Base-by-base conservation (phyloP, 176 grass and related monocot genomes). In the Stipa capillata region DNA sequence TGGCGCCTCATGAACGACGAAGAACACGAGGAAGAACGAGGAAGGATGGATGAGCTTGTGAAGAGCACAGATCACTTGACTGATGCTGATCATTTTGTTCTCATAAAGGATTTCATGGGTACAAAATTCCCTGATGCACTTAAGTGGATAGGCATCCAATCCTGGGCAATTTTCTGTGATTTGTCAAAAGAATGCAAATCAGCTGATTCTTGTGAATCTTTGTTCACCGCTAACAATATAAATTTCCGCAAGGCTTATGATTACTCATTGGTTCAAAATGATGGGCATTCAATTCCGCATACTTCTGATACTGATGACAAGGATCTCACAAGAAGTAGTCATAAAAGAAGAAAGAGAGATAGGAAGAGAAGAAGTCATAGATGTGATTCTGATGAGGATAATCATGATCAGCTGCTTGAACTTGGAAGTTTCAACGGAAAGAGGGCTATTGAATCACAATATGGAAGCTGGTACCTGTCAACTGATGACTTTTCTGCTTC, bases 401-500 rank as follows among this genome's bases (percentile, higher is more conserved):
- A 65, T 75, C 44, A 77, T 28, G 89, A 89, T 74, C 60, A 92
- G 62, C 74, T 90, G 65, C 72, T 90, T 62, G 87, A 89, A 82
- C 60, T 93, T 78, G 72, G 83, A 84, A 64, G 6, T 52, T 82
- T 70, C 36, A 80, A 84, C 34, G 42, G 41, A 55, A 42, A 39
- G 57, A 70, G 74, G 12, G 8, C 21, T 27, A 69, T 77, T 72
- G 66, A 83, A 41, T 85, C 80, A 60, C 72, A 86, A 28, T 8
- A 36, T 57, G 87, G 91, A 70, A 89, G 92, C 70, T 98, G 95
- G 95, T 83, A 77, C 47, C 83, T 98, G 71, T 92, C 92, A 60
- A 98, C 90, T 64, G 95, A 98, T 91, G 81, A 72, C 39, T 98
- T 92, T 82, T 94, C 90, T 71, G 82, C 72, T 83, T 80, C 78